A percentile compares a stretch with the other conserved stretches of the same genome.
Evolutionary conservation across 257 asterid species (phyloP).

Genomic region (Rubia yunnanensis): DNA sequence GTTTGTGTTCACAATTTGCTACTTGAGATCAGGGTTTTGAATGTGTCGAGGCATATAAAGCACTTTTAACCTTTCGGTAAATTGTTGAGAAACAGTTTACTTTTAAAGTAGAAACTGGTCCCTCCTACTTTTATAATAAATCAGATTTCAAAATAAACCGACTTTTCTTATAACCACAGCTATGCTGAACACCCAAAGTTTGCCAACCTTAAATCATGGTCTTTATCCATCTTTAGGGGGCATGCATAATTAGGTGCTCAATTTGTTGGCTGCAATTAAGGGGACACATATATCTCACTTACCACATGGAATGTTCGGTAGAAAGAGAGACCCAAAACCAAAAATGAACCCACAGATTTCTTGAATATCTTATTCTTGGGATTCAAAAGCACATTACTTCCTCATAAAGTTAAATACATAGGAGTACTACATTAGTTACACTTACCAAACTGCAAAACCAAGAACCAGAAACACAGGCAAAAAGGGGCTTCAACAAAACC

Average conservation of each 20-base stretch:
- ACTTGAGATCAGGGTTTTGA: too few species aligned
- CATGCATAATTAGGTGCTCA: not conserved
- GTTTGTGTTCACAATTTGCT: too few species aligned
- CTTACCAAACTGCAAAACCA: slow-evolving; percentile 3
- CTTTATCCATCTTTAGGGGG: slow-evolving; percentile 7
- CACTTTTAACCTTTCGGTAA: too few species aligned
- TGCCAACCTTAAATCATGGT: slow-evolving; percentile 4
- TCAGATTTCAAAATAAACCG: too few species aligned
- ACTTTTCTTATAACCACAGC: too few species aligned
- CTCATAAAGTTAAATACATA: not conserved
- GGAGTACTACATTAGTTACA: slow-evolving; percentile 5
- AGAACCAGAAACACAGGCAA: not conserved
- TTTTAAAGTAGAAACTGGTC: too few species aligned
- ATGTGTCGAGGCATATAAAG: too few species aligned
- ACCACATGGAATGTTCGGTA: not conserved
- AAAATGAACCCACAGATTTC: not conserved
- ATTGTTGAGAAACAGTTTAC: too few species aligned
- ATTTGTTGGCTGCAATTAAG: not conserved
- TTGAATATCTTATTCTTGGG: not conserved
- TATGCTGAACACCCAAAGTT: not conserved
- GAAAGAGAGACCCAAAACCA: not conserved
- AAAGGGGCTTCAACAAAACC: not conserved
- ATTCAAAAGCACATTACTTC: slow-evolving; percentile 3
- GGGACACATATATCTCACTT: not conserved
- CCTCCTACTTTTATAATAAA: too few species aligned